Evolutionary conservation across 1,139 yeast genomes (phyloP).

Genomic region (Torulaspora pretoriensis): DNA sequence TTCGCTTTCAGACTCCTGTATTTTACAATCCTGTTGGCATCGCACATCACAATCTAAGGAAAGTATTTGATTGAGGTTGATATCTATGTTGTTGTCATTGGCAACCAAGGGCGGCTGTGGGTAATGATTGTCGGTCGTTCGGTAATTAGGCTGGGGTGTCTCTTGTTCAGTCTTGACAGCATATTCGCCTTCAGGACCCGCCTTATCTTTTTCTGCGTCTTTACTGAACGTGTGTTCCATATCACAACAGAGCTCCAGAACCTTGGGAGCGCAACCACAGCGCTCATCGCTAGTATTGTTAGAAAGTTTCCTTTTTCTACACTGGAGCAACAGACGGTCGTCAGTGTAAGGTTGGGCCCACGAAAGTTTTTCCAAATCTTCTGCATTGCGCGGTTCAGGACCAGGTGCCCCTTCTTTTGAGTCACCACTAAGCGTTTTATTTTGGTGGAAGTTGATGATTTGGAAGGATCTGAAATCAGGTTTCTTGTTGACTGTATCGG

Average conservation of each 20-base stretch:
- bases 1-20: conserved; percentile 7
- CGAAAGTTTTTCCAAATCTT: background rate
- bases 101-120: background rate
- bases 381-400: background rate
- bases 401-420: background rate
- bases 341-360: conserved; percentile 5
- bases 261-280: conserved; percentile 37
- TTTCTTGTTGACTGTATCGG: conserved; percentile 7
- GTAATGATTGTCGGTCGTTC: background rate
- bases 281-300: conserved; percentile 11
- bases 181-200: conserved; percentile 1
- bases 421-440: conserved; percentile 1
- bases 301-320: conserved; percentile 5
- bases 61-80: conserved; percentile 18
- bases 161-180: conserved; percentile 6
- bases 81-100: conserved; percentile 3
- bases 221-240: conserved; percentile 24
- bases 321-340: conserved; percentile 9
- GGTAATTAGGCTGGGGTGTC: conserved; percentile 8
- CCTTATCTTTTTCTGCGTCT: conserved; percentile 1
- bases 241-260: conserved; percentile 41
- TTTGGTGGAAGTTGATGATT: conserved; percentile 37
- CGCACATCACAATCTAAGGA: conserved; percentile 30
- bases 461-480: conserved; percentile 41
- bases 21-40: conserved; percentile 14